These are phyloP conservation scores for Thuidium tamariscinum DNA, from an alignment of 225 moss, liverwort and hornwort species.

Conservation along the genomic window DNA sequence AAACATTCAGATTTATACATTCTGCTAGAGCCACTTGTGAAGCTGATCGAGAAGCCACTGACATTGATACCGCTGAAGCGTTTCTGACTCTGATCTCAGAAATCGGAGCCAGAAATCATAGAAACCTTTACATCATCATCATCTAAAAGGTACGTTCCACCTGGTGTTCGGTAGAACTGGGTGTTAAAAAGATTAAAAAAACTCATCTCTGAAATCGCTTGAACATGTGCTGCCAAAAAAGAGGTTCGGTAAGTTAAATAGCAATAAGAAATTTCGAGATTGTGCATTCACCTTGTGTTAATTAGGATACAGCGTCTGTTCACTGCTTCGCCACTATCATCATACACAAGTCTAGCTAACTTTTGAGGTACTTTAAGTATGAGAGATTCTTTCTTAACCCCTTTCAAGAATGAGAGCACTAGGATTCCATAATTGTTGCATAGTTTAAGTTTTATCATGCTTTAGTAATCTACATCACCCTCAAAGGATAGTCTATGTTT, in stretches of 20 bases:
- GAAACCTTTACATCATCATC: not conserved
- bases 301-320: rapidly evolving
- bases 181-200: not conserved
- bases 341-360: not conserved
- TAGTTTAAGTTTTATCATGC: not conserved
- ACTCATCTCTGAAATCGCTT: no score
- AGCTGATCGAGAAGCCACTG: not conserved
- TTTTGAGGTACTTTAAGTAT: not conserved
- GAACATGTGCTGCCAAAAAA: not conserved
- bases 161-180: not conserved
- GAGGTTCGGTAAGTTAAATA: not conserved
- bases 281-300: not conserved
- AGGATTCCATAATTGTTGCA: rapidly evolving
- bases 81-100: not conserved
- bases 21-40: not conserved
- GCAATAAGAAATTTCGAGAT: no score
- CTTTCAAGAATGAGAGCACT: not conserved
- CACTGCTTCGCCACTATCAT: not conserved
- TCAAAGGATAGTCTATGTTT: not conserved
- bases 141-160: not conserved
- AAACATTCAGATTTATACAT: not conserved
- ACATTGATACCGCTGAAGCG: not conserved
- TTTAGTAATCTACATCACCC: not conserved
- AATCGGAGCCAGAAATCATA: not conserved
- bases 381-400: not conserved